Percentiles rank a stretch among this genome's conserved stretches.
Evolutionary conservation across 1,139 yeast genomes (phyloP).

Genomic region (Nakaseomyces sp.): DNA sequence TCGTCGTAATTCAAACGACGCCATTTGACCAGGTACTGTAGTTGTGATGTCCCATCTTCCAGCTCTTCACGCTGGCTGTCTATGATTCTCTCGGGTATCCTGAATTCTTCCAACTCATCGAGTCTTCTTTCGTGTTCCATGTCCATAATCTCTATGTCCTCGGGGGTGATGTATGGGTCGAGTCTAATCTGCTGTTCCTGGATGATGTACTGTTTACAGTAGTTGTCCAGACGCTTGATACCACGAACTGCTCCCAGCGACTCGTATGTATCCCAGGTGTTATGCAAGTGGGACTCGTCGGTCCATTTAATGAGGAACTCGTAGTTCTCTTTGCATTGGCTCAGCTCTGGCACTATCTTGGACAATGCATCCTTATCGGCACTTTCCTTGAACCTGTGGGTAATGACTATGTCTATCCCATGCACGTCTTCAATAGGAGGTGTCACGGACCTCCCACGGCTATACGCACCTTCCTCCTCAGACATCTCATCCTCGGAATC

Average conservation of each 20-base stretch:
- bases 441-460: conserved; percentile 31
- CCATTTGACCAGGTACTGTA: conserved; percentile 90
- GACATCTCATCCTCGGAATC: conserved; percentile 13
- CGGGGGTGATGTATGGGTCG: conserved; percentile 76
- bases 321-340: conserved; percentile 52
- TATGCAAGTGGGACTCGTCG: conserved; percentile 81
- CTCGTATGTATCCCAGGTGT: conserved; percentile 81
- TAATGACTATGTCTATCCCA: conserved; percentile 35
- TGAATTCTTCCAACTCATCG: conserved; percentile 78
- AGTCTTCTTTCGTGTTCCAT: conserved; percentile 76
- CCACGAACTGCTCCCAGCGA: conserved; percentile 51
- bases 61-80: conserved; percentile 67
- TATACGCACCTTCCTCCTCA: conserved; percentile 26
- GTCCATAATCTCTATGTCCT: conserved; percentile 89
- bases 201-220: conserved; percentile 62
- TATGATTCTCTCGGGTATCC: conserved; percentile 81
- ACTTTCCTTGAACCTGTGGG: conserved; percentile 30
- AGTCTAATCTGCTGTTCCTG: conserved; percentile 65
- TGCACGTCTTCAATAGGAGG: conserved; percentile 25
- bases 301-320: conserved; percentile 79
- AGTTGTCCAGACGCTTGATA: conserved; percentile 78
- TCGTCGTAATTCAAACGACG: conserved; percentile 86
- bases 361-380: conserved; percentile 26
- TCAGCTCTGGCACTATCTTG: conserved; percentile 33
- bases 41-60: conserved; percentile 53